These are phyloP conservation scores for Trichophyton mentagrophytes DNA, from an alignment of 2,329 filamentous ascomycete species.

Conservation along the genomic window DNA sequence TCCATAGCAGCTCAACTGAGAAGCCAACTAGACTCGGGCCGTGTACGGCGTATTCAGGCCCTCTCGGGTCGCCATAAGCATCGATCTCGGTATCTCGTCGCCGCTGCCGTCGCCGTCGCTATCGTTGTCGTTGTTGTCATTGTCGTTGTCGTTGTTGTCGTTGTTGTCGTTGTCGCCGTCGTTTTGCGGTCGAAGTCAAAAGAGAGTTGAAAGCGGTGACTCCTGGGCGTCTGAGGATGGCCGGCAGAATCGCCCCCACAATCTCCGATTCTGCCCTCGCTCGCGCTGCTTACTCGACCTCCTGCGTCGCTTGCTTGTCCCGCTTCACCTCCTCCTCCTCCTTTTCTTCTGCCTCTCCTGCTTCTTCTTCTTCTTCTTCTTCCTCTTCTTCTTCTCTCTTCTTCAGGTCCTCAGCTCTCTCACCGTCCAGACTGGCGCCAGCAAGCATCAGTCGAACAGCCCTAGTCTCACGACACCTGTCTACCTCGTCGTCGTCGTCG, in stretches of 20 bases:
- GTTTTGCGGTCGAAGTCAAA: too few relatives aligned
- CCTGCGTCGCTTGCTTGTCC: background rate
- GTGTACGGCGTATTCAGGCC: too few relatives aligned
- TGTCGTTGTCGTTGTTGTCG: too few relatives aligned
- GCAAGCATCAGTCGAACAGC: slow-evolving; percentile 25
- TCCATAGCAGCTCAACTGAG: too few relatives aligned
- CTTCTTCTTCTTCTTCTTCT: slow-evolving; percentile 14
- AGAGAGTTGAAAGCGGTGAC: background rate
- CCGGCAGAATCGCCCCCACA: background rate
- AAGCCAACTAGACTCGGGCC: too few relatives aligned
- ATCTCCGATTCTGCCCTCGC: background rate
- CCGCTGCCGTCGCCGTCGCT: too few relatives aligned
- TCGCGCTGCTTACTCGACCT: background rate
- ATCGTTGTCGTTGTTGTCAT: too few relatives aligned
- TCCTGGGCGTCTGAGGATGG: background rate
- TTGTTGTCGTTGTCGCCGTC: too few relatives aligned
- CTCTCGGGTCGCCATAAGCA: too few relatives aligned
- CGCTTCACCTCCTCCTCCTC: slow-evolving; percentile 4
- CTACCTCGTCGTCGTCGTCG: slow-evolving; percentile 24
- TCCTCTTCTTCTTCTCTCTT: slow-evolving; percentile 11
- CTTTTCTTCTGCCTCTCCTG: slow-evolving; percentile 15
- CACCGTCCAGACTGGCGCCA: slow-evolving; percentile 13
- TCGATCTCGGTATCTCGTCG: too few relatives aligned
- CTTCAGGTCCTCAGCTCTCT: slow-evolving; percentile 15
- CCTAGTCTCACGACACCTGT: slow-evolving; percentile 38